Conservation (phyloP, 169 alveolate genomes). For the Cryptosporidium parvum region DNA sequence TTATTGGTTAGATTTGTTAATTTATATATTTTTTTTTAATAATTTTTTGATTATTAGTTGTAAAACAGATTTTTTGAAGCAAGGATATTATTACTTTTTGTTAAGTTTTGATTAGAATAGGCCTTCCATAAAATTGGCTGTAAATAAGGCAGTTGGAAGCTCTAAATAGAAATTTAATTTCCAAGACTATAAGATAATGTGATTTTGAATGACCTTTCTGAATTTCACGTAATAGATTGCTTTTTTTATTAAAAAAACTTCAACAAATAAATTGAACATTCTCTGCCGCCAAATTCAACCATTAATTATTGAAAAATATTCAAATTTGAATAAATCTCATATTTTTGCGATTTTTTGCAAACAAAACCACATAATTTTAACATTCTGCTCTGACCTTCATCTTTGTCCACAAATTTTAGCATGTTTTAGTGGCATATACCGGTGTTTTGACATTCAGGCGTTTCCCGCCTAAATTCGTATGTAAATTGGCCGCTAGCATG, state of each 20-base stretch:
- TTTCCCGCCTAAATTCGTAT: constrained; percentile 29
- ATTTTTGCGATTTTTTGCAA: not conserved
- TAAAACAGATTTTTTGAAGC: not conserved
- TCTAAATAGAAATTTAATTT: not conserved
- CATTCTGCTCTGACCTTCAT: not conserved
- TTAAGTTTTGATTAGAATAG: not conserved
- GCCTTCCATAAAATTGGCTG: not conserved
- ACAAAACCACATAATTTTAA: not conserved
- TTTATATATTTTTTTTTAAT: not conserved
- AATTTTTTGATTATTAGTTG: not conserved
- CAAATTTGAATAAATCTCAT: not conserved
- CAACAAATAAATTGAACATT: not conserved
- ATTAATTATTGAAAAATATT: not conserved
- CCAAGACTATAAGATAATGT: not conserved
- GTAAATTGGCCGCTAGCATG: constrained; percentile 17
- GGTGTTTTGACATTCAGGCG: not conserved
- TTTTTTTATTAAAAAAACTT: not conserved
- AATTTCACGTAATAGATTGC: not conserved
- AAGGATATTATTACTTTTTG: not conserved
- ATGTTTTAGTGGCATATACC: constrained; percentile 2
- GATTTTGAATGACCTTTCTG: not conserved
- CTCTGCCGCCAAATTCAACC: not conserved
- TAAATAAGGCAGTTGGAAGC: not conserved
- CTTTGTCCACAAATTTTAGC: not conserved
- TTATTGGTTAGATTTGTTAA: not conserved